A percentile compares a stretch with the other conserved stretches of the same genome.
These are phyloP conservation scores for Oryza glaberrima DNA, from an alignment of 176 grass and related monocot species.

Conservation along the genomic window DNA sequence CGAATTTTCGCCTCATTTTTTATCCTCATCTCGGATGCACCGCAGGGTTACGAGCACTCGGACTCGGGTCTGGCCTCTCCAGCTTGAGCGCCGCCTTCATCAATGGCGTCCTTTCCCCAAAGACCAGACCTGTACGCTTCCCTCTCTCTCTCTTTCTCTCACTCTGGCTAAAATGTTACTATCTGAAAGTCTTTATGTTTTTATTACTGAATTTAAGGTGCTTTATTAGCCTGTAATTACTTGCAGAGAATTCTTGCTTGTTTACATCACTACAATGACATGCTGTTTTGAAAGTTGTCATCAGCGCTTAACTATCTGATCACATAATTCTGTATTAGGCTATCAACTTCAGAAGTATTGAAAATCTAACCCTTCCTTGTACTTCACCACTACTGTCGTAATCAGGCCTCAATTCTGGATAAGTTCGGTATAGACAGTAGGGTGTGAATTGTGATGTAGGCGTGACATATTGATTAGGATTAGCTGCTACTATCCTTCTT, in stretches of 20 bases:
- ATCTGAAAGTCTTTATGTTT: neutral
- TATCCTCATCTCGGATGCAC: neutral
- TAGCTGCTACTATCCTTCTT: neutral
- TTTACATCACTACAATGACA: neutral
- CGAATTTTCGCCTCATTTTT: neutral
- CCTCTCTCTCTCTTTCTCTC: neutral
- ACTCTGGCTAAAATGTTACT: neutral
- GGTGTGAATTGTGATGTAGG: neutral
- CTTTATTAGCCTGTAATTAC: neutral
- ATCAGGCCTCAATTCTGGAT: neutral
- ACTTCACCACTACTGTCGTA: neutral
- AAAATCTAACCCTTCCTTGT: neutral
- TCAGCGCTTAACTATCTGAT: neutral
- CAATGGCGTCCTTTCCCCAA: slow-evolving; percentile 48
- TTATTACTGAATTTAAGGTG: neutral
- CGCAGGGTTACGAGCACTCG: slow-evolving; percentile 58
- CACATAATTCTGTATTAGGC: neutral
- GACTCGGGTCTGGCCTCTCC: slow-evolving; percentile 45
- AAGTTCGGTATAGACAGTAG: neutral
- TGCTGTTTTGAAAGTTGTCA: neutral
- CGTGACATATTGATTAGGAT: neutral
- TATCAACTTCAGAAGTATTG: neutral
- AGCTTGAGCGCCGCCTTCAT: slow-evolving; percentile 49
- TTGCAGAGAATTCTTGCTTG: neutral
- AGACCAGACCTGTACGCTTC: slow-evolving; percentile 47